Conservation (phyloP, 2,329 filamentous ascomycete species). For the Colletotrichum spinosum region DNA sequence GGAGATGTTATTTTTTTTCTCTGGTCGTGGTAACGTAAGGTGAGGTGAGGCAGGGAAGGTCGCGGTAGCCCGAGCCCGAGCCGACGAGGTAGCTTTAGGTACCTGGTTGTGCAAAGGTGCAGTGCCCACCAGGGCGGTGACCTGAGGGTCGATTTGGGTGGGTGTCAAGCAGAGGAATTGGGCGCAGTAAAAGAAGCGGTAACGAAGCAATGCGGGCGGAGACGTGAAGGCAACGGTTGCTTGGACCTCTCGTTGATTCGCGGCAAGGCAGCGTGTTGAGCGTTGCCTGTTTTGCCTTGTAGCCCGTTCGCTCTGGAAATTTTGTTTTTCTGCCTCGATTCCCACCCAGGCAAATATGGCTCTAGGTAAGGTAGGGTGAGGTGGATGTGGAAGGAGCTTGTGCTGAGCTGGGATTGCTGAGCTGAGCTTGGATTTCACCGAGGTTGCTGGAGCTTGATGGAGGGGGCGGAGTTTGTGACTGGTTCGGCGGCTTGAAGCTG, state of each 20-base stretch:
- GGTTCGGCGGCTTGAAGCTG: too few species aligned
- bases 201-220: conserved; percentile 11
- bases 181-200: neutral
- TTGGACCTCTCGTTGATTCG: conserved; percentile 34
- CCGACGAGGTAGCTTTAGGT: conserved; percentile 14
- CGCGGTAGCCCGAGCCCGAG: conserved; percentile 1
- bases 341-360: too few species aligned
- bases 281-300: neutral
- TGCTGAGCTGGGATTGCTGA: too few species aligned
- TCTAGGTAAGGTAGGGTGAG: too few species aligned
- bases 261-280: neutral
- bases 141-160: conserved; percentile 2
- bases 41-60: conserved; percentile 19
- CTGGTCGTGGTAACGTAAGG: conserved; percentile 33
- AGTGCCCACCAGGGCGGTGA: conserved; percentile 23
- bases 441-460: too few species aligned
- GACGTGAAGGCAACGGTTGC: conserved; percentile 18
- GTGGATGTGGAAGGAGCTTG: too few species aligned
- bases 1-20: conserved; percentile 18
- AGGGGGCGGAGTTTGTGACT: too few species aligned
- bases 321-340: neutral
- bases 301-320: neutral
- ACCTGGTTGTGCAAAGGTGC: conserved; percentile 12
- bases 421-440: too few species aligned
- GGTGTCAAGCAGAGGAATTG: neutral